Evolutionary conservation across 2,329 filamentous ascomycete genomes (phyloP).

Genomic region (Sarocladiaceae sp.): DNA sequence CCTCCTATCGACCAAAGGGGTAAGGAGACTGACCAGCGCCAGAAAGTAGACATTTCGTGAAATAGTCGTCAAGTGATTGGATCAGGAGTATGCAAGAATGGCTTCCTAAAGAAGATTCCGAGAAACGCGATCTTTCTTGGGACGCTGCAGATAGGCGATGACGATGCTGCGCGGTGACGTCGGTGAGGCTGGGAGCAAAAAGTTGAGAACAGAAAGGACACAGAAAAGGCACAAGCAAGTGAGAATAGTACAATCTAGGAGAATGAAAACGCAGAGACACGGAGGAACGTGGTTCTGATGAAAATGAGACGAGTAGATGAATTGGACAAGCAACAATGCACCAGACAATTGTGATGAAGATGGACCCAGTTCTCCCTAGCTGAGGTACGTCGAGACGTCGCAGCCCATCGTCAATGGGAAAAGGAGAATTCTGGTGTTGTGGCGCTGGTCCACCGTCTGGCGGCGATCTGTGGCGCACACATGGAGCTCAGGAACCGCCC

Average conservation of each 20-base stretch:
- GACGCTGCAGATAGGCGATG: not conserved
- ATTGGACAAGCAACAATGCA: not conserved
- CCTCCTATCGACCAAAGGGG: not conserved
- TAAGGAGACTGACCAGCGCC: conserved; percentile 24
- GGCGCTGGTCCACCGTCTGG: not conserved
- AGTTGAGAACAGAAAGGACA: not conserved
- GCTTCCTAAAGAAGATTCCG: not conserved
- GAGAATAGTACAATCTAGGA: not conserved
- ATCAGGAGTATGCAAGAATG: not conserved
- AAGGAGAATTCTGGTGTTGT: conserved; percentile 3
- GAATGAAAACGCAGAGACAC: not conserved
- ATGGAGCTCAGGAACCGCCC: not conserved
- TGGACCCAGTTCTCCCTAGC: not conserved
- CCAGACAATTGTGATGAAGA: not conserved
- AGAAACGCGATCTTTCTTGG: not conserved
- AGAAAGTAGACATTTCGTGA: conserved; percentile 14
- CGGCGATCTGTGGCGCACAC: not conserved
- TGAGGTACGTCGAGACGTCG: too few relatives aligned
- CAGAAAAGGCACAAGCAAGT: not conserved
- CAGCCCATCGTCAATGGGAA: not conserved
- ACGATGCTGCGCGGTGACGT: conserved; percentile 9
- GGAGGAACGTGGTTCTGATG: not conserved
- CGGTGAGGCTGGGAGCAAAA: not conserved
- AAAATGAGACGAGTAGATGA: not conserved
- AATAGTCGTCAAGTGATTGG: not conserved